phyloP scores from a whole-genome alignment of 192 early-diverging fungal genomes.

The Coemansia sp. region DNA sequence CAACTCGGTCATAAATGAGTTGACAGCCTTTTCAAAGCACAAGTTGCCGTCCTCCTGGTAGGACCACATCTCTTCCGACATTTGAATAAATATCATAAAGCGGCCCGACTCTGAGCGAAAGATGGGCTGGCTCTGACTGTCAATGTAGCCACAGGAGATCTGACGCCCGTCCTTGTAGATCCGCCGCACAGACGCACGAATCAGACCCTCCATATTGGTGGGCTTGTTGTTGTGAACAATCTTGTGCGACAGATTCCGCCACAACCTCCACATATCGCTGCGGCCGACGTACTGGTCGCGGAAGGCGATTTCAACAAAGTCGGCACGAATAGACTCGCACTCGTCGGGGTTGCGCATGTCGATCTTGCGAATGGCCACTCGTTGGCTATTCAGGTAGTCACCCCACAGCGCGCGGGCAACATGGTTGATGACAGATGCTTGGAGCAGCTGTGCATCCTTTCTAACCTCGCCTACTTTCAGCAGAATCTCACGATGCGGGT shows the following conservation, averaged over 20 bases:
- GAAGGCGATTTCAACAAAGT: conserved; percentile 86
- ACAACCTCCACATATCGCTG: conserved; percentile 93
- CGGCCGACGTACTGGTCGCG: conserved; percentile 91
- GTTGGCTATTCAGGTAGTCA: conserved; percentile 39
- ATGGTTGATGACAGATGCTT: conserved; percentile 33
- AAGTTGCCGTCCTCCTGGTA: conserved; percentile 98
- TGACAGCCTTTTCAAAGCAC: conserved; percentile 91
- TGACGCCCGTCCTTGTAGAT: conserved; percentile 72
- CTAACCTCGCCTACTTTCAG: conserved; percentile 53
- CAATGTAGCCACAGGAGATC: conserved; percentile 80
- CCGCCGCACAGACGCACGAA: conserved; percentile 79
- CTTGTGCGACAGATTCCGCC: conserved; percentile 67
- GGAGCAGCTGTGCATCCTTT: conserved; percentile 40
- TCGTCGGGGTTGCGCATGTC: conserved; percentile 48
- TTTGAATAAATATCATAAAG: conserved; percentile 94
- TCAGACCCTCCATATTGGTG: conserved; percentile 68
- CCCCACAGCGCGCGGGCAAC: conserved; percentile 51
- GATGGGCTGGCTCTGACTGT: conserved; percentile 77
- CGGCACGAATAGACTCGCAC: conserved; percentile 66
- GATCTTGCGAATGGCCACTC: conserved; percentile 62
- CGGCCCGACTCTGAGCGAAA: conserved; percentile 95
- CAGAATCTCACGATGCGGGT: conserved; percentile 40
- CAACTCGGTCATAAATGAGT: conserved; percentile 86
- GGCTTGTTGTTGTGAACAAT: conserved; percentile 81
- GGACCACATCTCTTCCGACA: conserved; percentile 97